Evolutionary conservation across 1,284 basidiomycete genomes (phyloP).

Genomic region (Tilletia horrida): DNA sequence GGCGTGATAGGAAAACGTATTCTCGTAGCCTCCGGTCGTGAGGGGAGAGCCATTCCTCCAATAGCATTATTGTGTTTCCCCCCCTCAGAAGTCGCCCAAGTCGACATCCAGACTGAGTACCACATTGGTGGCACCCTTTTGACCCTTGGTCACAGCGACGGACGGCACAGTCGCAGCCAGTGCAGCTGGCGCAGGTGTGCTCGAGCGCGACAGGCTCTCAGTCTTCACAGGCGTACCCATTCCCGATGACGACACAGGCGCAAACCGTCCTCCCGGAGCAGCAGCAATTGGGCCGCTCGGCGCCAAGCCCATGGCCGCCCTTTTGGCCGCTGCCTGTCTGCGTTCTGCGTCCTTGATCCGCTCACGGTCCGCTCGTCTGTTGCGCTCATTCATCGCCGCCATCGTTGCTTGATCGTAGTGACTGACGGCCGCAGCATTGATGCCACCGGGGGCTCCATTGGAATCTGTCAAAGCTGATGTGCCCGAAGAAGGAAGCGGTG

Average conservation of each 20-base stretch:
- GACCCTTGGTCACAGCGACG: not conserved
- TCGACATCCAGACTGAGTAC: conserved; percentile 16
- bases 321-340: conserved; percentile 65
- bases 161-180: not conserved
- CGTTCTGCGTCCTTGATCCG: conserved; percentile 73
- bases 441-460: not conserved
- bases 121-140: not conserved
- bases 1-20: no score
- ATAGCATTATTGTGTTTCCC: no score
- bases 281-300: not conserved
- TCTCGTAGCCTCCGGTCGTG: no score
- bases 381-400: conserved; percentile 79
- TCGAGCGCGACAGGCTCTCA: no score
- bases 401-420: conserved; percentile 62
- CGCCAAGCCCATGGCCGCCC: conserved; percentile 49
- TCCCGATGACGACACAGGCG: not conserved
- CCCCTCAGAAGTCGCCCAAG: conserved; percentile 9
- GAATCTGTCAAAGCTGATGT: conserved; percentile 4
- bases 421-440: not conserved
- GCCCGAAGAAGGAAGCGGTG: conserved; percentile 16
- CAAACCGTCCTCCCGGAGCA: not conserved
- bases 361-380: conserved; percentile 75
- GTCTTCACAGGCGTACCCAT: no score
- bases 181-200: no score
- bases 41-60: no score